Conservation (phyloP, 495 filamentous ascomycete genomes). For the Lentithecium fluviatile region DNA sequence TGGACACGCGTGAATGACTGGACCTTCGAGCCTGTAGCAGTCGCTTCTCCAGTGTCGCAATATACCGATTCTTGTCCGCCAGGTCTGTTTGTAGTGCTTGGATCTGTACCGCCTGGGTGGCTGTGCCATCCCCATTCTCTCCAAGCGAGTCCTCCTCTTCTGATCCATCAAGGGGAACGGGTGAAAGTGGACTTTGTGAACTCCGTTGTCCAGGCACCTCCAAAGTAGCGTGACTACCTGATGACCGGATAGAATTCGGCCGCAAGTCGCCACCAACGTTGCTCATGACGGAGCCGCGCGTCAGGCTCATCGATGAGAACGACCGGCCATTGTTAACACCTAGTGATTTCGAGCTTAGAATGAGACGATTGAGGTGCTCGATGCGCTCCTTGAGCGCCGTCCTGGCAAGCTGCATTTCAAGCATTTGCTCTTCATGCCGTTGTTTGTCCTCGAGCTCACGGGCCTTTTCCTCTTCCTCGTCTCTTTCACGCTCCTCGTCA, state of each 20-base stretch:
- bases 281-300: slow-evolving; percentile 59
- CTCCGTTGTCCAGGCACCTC: slow-evolving; percentile 27
- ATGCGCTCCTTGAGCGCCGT: slow-evolving; percentile 96
- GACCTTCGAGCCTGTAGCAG: slow-evolving; percentile 87
- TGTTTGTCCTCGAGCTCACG: slow-evolving; percentile 74
- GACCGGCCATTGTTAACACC: slow-evolving; percentile 81
- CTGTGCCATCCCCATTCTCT: slow-evolving; percentile 85
- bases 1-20: slow-evolving; percentile 81
- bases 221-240: slow-evolving; percentile 42
- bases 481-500: slow-evolving; percentile 56
- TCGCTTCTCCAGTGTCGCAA: slow-evolving; percentile 86
- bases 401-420: slow-evolving; percentile 95
- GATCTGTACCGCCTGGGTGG: slow-evolving; percentile 76
- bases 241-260: slow-evolving; percentile 64
- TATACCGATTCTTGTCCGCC: slow-evolving; percentile 92
- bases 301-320: slow-evolving; percentile 69
- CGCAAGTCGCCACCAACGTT: slow-evolving; percentile 45
- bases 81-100: slow-evolving; percentile 89
- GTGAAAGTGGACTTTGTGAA: slow-evolving; percentile 12
- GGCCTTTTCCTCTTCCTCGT: slow-evolving; percentile 64
- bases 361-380: slow-evolving; percentile 93
- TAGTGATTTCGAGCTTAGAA: slow-evolving; percentile 90
- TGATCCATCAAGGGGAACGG: slow-evolving; percentile 15
- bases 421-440: slow-evolving; percentile 93
- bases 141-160: slow-evolving; percentile 67